Conservation (phyloP, 75 land plant species). For the Larix kaempferi region DNA sequence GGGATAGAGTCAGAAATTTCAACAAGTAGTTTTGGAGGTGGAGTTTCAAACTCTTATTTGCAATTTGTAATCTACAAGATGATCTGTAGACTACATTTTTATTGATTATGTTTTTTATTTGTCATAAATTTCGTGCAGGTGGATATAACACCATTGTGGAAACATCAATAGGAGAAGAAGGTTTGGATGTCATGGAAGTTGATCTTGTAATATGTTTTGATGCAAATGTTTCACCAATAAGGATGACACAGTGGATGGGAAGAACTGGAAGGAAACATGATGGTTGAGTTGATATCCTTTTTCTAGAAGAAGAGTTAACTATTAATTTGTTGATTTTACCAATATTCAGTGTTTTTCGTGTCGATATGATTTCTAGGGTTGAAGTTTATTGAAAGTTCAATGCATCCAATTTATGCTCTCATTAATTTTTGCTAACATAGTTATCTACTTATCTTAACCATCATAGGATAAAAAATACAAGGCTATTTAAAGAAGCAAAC, state of each 20-base stretch:
- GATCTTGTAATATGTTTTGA: slow-evolving; percentile 99
- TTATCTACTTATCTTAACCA: slow-evolving; percentile 58
- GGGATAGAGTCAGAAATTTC: slow-evolving; percentile 40
- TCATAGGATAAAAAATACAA: slow-evolving; percentile 88
- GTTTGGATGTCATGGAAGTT: slow-evolving; percentile 97
- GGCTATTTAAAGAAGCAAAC: slow-evolving; percentile 88
- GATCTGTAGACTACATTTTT: background rate
- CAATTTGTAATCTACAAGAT: background rate
- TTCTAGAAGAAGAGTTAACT: background rate
- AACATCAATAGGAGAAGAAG: slow-evolving; percentile 95
- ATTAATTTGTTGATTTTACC: background rate
- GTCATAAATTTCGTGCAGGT: slow-evolving; percentile 88
- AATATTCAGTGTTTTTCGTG: background rate
- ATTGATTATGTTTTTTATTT: background rate
- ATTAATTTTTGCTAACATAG: slow-evolving; percentile 45
- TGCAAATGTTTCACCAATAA: slow-evolving; percentile 93
- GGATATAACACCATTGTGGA: slow-evolving; percentile 89
- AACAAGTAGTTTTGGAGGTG: slow-evolving; percentile 9
- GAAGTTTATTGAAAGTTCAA: background rate
- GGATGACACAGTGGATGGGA: slow-evolving; percentile 99
- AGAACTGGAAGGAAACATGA: slow-evolving; percentile 97
- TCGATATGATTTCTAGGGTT: background rate
- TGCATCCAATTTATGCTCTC: background rate
- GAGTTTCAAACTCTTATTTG: slow-evolving; percentile 4
- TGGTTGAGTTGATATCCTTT: slow-evolving; percentile 99